These are phyloP conservation scores for Globisporangium carolinianum DNA, from an alignment of 352 stramenopile genomes.

Conservation along the genomic window DNA sequence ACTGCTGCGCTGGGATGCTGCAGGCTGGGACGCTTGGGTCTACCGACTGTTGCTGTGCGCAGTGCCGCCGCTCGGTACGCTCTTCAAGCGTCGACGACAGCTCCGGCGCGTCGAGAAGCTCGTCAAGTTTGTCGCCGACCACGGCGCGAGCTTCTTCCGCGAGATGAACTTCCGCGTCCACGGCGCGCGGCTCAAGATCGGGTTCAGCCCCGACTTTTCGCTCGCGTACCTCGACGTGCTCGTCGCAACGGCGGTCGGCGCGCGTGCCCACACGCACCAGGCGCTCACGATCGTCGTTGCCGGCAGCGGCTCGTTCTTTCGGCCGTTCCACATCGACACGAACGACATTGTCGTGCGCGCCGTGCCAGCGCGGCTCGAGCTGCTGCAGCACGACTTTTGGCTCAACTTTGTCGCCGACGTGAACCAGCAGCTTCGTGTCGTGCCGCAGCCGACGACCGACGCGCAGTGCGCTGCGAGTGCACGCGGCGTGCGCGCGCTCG, in stretches of 20 bases:
- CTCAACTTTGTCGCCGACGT: conserved; percentile 75
- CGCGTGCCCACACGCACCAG: not conserved
- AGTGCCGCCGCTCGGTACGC: conserved; percentile 39
- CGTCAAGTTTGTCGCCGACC: conserved; percentile 56
- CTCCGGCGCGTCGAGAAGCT: conserved; percentile 57
- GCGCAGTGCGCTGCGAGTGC: conserved; percentile 24
- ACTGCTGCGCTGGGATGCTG: conserved; percentile 47
- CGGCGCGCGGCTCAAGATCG: conserved; percentile 69
- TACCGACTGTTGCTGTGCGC: conserved; percentile 43
- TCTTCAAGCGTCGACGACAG: conserved; percentile 67
- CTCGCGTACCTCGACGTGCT: conserved; percentile 79
- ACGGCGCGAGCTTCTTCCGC: conserved; percentile 70
- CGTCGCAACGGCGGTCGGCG: conserved; percentile 24
- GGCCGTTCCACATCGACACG: conserved; percentile 74
- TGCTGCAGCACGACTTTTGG: conserved; percentile 78
- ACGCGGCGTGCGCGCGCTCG: conserved; percentile 27
- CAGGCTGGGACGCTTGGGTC: conserved; percentile 59
- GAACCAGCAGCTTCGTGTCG: conserved; percentile 57
- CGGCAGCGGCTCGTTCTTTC: conserved; percentile 75
- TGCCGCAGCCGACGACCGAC: conserved; percentile 49
- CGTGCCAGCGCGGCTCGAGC: conserved; percentile 52
- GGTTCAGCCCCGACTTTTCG: conserved; percentile 81
- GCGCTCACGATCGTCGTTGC: conserved; percentile 48
- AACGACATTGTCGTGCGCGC: conserved; percentile 79
- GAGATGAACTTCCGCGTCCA: conserved; percentile 77